A percentile compares a stretch with the other conserved stretches of the same genome.
Conservation (phyloP, 345 rosid species). For the Arabis alpina region DNA sequence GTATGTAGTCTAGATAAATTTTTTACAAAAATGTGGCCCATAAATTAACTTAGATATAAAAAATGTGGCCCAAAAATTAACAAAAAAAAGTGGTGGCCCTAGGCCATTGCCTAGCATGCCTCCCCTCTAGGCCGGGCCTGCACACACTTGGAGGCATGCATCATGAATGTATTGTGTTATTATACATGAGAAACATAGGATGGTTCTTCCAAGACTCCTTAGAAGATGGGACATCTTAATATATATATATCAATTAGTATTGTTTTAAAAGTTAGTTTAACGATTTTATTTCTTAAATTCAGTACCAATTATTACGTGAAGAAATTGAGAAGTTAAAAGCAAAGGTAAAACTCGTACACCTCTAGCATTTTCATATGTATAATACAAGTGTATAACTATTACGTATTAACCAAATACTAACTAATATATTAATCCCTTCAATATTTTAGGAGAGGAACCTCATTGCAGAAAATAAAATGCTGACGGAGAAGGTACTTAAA, state of each 20-base stretch:
- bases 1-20: no score
- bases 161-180: no score
- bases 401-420: neutral
- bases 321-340: slow-evolving; percentile 66
- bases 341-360: slow-evolving; percentile 53
- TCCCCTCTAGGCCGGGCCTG: no score
- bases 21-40: no score
- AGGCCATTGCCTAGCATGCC: no score
- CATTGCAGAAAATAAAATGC: slow-evolving; percentile 53
- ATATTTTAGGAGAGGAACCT: slow-evolving; percentile 59
- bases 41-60: no score
- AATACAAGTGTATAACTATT: neutral
- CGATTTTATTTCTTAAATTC: slow-evolving; percentile 29
- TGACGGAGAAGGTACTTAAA: slow-evolving; percentile 56
- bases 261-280: neutral
- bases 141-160: no score
- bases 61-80: no score
- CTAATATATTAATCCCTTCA: neutral
- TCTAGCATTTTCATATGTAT: slow-evolving; percentile 11
- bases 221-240: neutral
- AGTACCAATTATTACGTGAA: slow-evolving; percentile 63
- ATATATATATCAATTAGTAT: neutral
- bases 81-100: no score
- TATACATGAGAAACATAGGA: slow-evolving; percentile 1
- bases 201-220: neutral